A percentile compares a stretch with the other conserved stretches of the same genome.
Conservation (phyloP, 257 asterid species). For the Nicotiana benthamiana region DNA sequence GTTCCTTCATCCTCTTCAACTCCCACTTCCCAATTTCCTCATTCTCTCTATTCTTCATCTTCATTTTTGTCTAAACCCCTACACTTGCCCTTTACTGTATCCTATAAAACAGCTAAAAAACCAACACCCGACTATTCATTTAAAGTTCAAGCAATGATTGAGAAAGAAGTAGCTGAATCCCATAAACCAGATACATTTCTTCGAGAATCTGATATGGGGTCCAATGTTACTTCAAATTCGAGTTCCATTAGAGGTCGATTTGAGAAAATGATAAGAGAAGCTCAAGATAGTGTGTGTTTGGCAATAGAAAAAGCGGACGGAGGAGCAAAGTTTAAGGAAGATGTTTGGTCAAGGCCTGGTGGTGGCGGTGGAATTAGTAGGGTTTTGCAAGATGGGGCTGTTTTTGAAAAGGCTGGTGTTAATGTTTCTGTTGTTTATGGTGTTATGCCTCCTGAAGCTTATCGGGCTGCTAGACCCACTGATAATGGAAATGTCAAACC, state of each 20-base stretch:
- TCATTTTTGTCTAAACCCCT: background rate
- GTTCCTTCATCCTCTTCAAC: slow-evolving; percentile 13
- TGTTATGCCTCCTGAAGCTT: slow-evolving; percentile 97
- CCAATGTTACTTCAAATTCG: slow-evolving; percentile 10
- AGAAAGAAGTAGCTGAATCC: slow-evolving; percentile 50
- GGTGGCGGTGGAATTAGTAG: slow-evolving; percentile 99
- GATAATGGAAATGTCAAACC: slow-evolving; percentile 56
- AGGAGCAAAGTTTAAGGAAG: slow-evolving; percentile 70
- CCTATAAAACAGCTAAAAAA: slow-evolving; percentile 13
- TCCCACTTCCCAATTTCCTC: background rate
- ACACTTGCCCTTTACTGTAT: background rate
- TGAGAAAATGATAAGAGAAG: slow-evolving; percentile 91
- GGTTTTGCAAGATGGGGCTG: slow-evolving; percentile 84
- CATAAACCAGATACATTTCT: slow-evolving; percentile 63
- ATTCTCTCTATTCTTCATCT: background rate
- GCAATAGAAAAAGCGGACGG: slow-evolving; percentile 74
- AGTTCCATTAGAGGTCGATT: slow-evolving; percentile 55
- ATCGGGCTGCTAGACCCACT: slow-evolving; percentile 84
- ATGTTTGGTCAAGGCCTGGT: slow-evolving; percentile 96
- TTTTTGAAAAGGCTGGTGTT: slow-evolving; percentile 96
- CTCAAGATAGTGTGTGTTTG: slow-evolving; percentile 65
- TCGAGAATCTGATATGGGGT: slow-evolving; percentile 39
- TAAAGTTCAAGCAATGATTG: slow-evolving; percentile 28
- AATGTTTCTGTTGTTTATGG: slow-evolving; percentile 97
- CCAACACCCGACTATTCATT: slow-evolving; percentile 13